Conservation (phyloP, 768 basidiomycete genomes). For the Naganishia vaughanmartiniae region DNA sequence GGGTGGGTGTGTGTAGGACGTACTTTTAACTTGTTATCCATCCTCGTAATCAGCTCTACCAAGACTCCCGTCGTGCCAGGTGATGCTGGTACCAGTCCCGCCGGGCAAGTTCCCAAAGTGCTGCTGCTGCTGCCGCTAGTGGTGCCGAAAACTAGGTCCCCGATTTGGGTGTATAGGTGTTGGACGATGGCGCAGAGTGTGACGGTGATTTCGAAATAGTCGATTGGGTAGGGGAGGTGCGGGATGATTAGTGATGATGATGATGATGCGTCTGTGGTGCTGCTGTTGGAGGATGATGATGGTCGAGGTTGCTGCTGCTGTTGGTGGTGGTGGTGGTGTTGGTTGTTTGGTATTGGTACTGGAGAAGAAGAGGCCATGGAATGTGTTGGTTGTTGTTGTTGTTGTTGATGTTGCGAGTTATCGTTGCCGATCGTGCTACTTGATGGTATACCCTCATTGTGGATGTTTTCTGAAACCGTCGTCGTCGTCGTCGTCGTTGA, state of each 20-base stretch:
- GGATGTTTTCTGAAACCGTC: too few relatives aligned
- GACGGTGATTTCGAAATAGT: slow-evolving; percentile 41
- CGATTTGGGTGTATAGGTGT: slow-evolving; percentile 46
- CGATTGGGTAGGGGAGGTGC: slow-evolving; percentile 42
- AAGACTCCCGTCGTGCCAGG: not conserved
- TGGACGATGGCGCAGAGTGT: slow-evolving; percentile 43
- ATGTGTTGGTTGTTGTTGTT: too few relatives aligned
- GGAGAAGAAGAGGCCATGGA: not conserved
- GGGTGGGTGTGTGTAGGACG: too few relatives aligned
- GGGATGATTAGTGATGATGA: not conserved
- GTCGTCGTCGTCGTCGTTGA: too few relatives aligned
- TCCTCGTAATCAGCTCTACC: too few relatives aligned
- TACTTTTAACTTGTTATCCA: too few relatives aligned
- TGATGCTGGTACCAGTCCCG: not conserved
- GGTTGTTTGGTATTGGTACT: not conserved
- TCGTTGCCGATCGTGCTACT: too few relatives aligned
- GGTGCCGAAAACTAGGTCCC: slow-evolving; percentile 35
- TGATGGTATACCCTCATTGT: too few relatives aligned
- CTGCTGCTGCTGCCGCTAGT: not conserved
- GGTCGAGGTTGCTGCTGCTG: not conserved
- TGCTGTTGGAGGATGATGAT: not conserved
- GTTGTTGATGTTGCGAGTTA: too few relatives aligned
- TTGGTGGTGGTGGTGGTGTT: not conserved
- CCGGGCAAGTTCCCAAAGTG: too few relatives aligned
- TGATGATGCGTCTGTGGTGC: too few relatives aligned